phyloP scores from a whole-genome alignment of 2,329 filamentous ascomycete species.

The Sclerotinia borealis region DNA sequence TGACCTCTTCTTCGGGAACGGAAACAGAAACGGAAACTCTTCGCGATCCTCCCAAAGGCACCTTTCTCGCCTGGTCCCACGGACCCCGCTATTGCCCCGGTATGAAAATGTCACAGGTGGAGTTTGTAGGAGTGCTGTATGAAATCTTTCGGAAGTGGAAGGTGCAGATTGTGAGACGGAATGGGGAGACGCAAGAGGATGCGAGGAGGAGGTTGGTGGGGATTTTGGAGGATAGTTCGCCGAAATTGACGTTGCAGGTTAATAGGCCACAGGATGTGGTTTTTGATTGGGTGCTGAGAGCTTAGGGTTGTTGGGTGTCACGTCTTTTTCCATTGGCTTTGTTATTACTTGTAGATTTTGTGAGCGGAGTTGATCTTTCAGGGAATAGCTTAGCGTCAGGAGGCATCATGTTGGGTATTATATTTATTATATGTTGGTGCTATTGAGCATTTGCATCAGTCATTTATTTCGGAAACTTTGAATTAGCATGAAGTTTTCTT shows the following conservation, averaged over 20 bases:
- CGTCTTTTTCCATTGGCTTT: neutral
- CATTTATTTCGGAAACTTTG: too few relatives aligned
- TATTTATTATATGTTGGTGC: neutral
- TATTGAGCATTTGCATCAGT: too few relatives aligned
- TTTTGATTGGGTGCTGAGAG: neutral
- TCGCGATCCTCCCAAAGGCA: conserved; percentile 11
- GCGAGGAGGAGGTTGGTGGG: conserved; percentile 14
- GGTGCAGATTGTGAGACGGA: conserved; percentile 5
- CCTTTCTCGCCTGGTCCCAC: conserved; percentile 30
- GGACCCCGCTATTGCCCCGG: conserved; percentile 30
- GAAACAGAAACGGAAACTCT: neutral
- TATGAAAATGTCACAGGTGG: conserved; percentile 32
- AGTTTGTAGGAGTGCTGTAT: conserved; percentile 25
- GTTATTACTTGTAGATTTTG: too few relatives aligned
- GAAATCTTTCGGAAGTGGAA: conserved; percentile 12
- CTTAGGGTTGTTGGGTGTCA: neutral
- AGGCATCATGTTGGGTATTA: too few relatives aligned
- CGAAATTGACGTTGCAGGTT: conserved; percentile 15
- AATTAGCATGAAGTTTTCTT: too few relatives aligned
- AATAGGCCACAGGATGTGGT: conserved; percentile 8
- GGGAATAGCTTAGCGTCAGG: neutral
- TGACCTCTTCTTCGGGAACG: neutral
- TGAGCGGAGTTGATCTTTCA: neutral
- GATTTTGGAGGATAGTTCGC: conserved; percentile 13
- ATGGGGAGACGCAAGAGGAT: neutral